Evolutionary conservation across 108 stramenopile species (phyloP), one percentile per base, ranked within the genome.

Genomic region (Pseudonitzschia pungens): DNA sequence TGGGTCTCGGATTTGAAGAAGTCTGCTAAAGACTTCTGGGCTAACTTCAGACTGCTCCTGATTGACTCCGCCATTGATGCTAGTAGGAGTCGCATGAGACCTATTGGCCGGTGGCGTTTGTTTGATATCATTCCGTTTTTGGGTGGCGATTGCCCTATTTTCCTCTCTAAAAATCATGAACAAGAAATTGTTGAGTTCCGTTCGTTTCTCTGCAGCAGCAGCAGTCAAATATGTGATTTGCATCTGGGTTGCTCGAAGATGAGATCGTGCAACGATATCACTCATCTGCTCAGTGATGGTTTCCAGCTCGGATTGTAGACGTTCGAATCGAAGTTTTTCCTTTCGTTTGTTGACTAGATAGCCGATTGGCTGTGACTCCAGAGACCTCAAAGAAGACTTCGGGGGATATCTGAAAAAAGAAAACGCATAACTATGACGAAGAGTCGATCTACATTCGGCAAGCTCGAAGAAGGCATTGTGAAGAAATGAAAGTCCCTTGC

Each of bases 211-310:
- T 6, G 82, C 64, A 11, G 85, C 77, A 20, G 55, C 69, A 1
- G 77, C 55, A 10, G 85, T 86, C 40, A 86, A 64, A 70, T 78
- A 86, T 26, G 79, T 51, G 27, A 86, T 83, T 71, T 86, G 85
- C 5, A 79, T 32, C 63, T 83, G 84, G 26, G 77, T 82, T 0
- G 87, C 87, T 64, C 87, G 76, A 16, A 88, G 56, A 48, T 83
- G 84, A 28, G 81, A 71, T 71, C 87, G 48, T n/a, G 84, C 87
- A 0, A 88, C 83, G 55, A 88, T 82, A 48, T 88, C 87, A 50
- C 81, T 82, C 73, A 88, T 75, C 63, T 85, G 84, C 59, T 88
- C 87, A 11, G 84, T 85, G 24, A 88, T 53, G 59, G 72, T 81
- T 77, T 88, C 87, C 4, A 88, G 69, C 60, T 88, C 87, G 6